These are phyloP conservation scores for Penicillium sp. DNA, from an alignment of 2,329 filamentous ascomycete species.

Conservation along the genomic window DNA sequence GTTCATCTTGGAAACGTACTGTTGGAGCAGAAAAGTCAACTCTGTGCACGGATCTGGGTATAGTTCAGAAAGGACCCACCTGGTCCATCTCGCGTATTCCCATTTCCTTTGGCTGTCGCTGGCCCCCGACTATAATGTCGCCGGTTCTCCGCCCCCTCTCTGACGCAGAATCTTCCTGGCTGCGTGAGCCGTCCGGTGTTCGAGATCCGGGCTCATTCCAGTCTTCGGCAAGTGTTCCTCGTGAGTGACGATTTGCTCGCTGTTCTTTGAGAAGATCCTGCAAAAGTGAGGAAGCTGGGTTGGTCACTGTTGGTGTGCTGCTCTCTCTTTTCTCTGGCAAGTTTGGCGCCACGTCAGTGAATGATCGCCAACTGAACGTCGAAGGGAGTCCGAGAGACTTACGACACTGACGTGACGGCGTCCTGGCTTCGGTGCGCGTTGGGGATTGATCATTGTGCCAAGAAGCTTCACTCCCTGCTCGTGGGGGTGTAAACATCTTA, in stretches of 20 bases:
- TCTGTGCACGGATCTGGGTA: not conserved
- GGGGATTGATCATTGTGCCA: conserved; percentile 29
- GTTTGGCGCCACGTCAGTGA: too few species aligned
- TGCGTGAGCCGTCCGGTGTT: conserved; percentile 22
- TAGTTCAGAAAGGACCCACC: conserved; percentile 20
- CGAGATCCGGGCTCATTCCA: conserved; percentile 18
- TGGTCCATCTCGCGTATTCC: conserved; percentile 40
- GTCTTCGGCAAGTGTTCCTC: conserved; percentile 20
- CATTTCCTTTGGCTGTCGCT: conserved; percentile 36
- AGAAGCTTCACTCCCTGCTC: conserved; percentile 22
- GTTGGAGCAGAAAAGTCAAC: conserved; percentile 10
- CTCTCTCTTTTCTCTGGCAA: conserved; percentile 27
- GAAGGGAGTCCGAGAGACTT: conserved; percentile 7
- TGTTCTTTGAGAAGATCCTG: conserved; percentile 39
- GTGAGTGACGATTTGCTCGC: conserved; percentile 33
- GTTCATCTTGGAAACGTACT: conserved; percentile 42
- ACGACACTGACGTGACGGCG: conserved; percentile 22
- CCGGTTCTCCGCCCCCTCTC: conserved; percentile 32
- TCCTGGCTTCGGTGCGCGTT: conserved; percentile 15
- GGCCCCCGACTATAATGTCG: conserved; percentile 25
- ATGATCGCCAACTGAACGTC: too few species aligned
- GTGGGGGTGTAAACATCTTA: conserved; percentile 29
- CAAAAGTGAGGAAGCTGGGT: conserved; percentile 35
- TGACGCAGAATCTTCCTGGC: conserved; percentile 29
- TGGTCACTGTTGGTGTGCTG: conserved; percentile 29